phyloP scores from a whole-genome alignment of 1,284 basidiomycete genomes.

The Exobasidium rhododendri region DNA sequence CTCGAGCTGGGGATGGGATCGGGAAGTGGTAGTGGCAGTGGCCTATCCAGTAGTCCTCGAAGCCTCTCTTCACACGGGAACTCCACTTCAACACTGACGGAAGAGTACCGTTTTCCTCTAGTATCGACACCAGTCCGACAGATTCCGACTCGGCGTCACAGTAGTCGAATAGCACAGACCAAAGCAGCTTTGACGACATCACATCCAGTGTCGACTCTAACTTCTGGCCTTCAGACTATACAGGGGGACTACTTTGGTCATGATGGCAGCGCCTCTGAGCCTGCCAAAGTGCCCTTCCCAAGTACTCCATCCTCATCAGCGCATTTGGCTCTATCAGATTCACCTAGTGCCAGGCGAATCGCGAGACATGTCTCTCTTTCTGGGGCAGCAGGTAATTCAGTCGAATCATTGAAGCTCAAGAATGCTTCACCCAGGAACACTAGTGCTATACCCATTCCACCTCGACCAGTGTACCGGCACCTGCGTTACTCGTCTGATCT shows the following conservation, averaged over 20 bases:
- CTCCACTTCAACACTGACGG: not conserved
- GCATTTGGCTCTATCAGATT: slow-evolving; percentile 20
- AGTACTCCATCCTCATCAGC: not conserved
- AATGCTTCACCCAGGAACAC: slow-evolving; percentile 25
- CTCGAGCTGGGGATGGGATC: slow-evolving; percentile 34
- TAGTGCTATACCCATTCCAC: slow-evolving; percentile 12
- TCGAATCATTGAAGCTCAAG: slow-evolving; percentile 19
- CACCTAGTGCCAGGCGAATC: slow-evolving; percentile 31
- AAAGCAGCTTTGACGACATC: not conserved
- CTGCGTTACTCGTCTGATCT: slow-evolving; percentile 46
- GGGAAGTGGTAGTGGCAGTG: slow-evolving; percentile 28
- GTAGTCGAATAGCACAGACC: slow-evolving; percentile 33
- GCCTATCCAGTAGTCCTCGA: slow-evolving; percentile 14
- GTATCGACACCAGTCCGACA: slow-evolving; percentile 29
- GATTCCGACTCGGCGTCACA: slow-evolving; percentile 35
- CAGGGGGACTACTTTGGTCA: not conserved
- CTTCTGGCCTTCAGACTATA: not conserved
- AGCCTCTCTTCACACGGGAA: not conserved
- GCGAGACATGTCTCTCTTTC: slow-evolving; percentile 32
- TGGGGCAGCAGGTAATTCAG: slow-evolving; percentile 1
- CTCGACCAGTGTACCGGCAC: slow-evolving; percentile 31
- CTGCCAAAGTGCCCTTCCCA: not conserved
- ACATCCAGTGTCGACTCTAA: not conserved
- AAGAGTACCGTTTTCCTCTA: slow-evolving; percentile 26
- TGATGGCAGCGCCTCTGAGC: not conserved